Percentiles rank a stretch among this genome's conserved stretches.
Evolutionary conservation across 2,329 filamentous ascomycete species (phyloP).

Genomic region (Pestalotiopsis fici): DNA sequence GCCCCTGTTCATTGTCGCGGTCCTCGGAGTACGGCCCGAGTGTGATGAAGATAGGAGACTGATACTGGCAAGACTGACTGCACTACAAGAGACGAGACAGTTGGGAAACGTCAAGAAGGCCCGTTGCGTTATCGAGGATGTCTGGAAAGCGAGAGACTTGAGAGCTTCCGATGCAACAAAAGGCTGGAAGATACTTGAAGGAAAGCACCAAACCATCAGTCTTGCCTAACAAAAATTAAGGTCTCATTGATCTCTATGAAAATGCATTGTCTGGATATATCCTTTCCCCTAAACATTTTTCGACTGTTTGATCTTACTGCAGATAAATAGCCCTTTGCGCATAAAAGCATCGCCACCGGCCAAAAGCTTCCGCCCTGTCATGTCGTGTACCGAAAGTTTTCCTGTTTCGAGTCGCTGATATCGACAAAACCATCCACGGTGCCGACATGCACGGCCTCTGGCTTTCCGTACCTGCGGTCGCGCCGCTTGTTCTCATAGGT

Average conservation of each 20-base stretch:
- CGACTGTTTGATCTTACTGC: too few species aligned
- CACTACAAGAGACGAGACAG: constrained; percentile 22
- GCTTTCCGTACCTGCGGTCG: constrained; percentile 25
- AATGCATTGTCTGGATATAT: too few species aligned
- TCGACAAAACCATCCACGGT: constrained; percentile 20
- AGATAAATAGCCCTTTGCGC: too few species aligned
- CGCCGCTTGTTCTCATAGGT: constrained; percentile 22
- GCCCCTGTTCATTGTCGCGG: background rate
- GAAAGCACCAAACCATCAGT: background rate
- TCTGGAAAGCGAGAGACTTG: constrained; percentile 30
- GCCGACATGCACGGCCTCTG: constrained; percentile 16
- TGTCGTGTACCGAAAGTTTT: background rate
- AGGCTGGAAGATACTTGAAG: constrained; percentile 18
- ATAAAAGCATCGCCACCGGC: background rate
- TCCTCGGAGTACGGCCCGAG: background rate
- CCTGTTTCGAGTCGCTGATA: background rate
- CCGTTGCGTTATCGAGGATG: constrained; percentile 25
- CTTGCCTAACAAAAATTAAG: too few species aligned
- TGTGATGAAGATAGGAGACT: background rate
- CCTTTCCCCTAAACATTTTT: too few species aligned
- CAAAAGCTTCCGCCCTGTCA: background rate
- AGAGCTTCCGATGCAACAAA: constrained; percentile 5
- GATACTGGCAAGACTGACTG: background rate
- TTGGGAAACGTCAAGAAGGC: constrained; percentile 31
- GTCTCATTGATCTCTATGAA: too few species aligned